Percentiles rank a stretch among this genome's conserved stretches.
phyloP scores from a whole-genome alignment of 352 stramenopile species.

The Pythium brachiatum region DNA sequence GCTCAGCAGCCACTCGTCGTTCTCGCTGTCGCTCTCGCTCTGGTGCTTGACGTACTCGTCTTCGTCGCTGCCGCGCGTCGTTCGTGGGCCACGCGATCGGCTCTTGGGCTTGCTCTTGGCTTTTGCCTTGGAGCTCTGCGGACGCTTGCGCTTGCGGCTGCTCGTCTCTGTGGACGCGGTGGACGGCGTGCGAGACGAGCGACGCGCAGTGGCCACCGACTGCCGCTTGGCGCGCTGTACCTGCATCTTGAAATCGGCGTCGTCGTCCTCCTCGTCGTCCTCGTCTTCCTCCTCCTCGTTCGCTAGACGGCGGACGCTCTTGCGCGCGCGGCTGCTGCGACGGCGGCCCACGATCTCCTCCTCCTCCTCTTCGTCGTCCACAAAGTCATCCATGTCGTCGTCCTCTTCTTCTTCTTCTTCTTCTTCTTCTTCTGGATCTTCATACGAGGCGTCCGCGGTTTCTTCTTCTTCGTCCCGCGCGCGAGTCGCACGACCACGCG shows the following conservation, averaged over 20 bases:
- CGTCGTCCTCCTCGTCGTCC: conserved; percentile 31
- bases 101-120: conserved; percentile 14
- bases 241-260: conserved; percentile 27
- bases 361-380: conserved; percentile 16
- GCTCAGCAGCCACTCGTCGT: conserved; percentile 3
- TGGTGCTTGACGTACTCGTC: conserved; percentile 20
- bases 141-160: conserved; percentile 27
- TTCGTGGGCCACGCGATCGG: background rate
- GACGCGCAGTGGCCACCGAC: background rate
- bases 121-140: background rate
- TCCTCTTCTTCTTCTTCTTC: conserved; percentile 38
- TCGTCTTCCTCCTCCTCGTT: conserved; percentile 23
- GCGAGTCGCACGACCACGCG: background rate
- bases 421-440: conserved; percentile 22
- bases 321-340: conserved; percentile 34
- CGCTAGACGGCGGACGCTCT: conserved; percentile 4
- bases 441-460: conserved; percentile 11
- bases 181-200: background rate
- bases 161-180: background rate
- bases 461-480: conserved; percentile 10
- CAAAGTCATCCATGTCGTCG: conserved; percentile 22
- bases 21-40: conserved; percentile 4
- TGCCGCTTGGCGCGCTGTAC: conserved; percentile 14
- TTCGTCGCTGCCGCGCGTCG: conserved; percentile 6
- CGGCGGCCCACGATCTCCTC: conserved; percentile 22